Conservation (phyloP, 1,139 yeast genomes). For the Tardiomyces depauwii region DNA sequence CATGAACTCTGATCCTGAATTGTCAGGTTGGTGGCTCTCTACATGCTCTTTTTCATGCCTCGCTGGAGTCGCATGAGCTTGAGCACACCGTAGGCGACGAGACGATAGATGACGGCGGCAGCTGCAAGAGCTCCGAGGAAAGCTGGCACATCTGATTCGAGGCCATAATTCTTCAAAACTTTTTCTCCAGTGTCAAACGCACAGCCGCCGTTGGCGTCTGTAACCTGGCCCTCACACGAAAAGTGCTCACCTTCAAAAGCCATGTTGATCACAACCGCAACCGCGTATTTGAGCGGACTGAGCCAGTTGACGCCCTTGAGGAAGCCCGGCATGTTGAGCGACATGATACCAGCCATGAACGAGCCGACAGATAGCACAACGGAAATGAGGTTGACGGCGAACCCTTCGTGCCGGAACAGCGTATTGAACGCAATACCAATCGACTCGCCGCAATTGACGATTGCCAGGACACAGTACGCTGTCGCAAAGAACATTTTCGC, state of each 20-base stretch:
- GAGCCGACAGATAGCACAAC: slow-evolving; percentile 55
- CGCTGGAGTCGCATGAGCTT: slow-evolving; percentile 18
- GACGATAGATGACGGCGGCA: slow-evolving; percentile 26
- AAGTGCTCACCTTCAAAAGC: slow-evolving; percentile 34
- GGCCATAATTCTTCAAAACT: slow-evolving; percentile 35
- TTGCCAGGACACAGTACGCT: slow-evolving; percentile 42
- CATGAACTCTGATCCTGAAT: too few species aligned
- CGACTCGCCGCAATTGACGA: slow-evolving; percentile 71
- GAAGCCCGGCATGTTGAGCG: slow-evolving; percentile 59
- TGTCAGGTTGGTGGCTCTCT: too few species aligned
- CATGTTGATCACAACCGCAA: slow-evolving; percentile 40
- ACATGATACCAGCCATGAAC: slow-evolving; percentile 82
- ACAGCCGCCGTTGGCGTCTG: slow-evolving; percentile 28
- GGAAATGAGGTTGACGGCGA: slow-evolving; percentile 64
- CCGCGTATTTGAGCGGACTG: slow-evolving; percentile 64
- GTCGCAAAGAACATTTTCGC: slow-evolving; percentile 57
- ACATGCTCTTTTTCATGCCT: slow-evolving; percentile 7
- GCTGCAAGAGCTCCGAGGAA: slow-evolving; percentile 27
- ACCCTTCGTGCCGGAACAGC: slow-evolving; percentile 63
- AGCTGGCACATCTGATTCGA: slow-evolving; percentile 25
- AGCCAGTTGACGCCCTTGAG: slow-evolving; percentile 60
- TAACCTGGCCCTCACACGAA: slow-evolving; percentile 31
- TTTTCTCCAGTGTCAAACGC: slow-evolving; percentile 37
- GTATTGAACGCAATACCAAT: slow-evolving; percentile 71
- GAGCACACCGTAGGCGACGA: slow-evolving; percentile 24